These are phyloP conservation scores for Aspergillus intermedius DNA, from an alignment of 2,329 filamentous ascomycete species.

Conservation along the genomic window DNA sequence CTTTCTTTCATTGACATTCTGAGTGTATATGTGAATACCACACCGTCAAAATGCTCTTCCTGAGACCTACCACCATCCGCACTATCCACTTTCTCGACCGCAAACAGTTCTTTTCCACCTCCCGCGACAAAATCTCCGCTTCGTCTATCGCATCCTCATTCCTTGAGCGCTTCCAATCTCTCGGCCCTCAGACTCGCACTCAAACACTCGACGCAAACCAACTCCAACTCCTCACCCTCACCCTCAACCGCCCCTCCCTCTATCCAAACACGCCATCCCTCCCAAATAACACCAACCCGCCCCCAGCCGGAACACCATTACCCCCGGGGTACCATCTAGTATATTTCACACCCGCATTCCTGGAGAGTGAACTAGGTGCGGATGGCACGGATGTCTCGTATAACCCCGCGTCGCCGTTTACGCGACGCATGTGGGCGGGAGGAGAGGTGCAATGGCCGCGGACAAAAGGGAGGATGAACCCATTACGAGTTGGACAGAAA, in stretches of 20 bases:
- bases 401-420: conserved; percentile 55
- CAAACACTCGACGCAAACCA: conserved; percentile 59
- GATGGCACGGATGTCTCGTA: conserved; percentile 58
- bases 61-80: neutral
- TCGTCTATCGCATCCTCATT: conserved; percentile 34
- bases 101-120: conserved; percentile 1
- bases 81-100: neutral
- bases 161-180: conserved; percentile 36
- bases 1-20: neutral
- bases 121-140: conserved; percentile 19
- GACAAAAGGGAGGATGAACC: conserved; percentile 25
- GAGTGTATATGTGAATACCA: neutral
- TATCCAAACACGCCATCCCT: conserved; percentile 35
- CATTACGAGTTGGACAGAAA: conserved; percentile 49
- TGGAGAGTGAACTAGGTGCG: conserved; percentile 49
- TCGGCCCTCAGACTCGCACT: conserved; percentile 36
- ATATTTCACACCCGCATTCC: conserved; percentile 55
- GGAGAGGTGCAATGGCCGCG: conserved; percentile 51
- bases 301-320: conserved; percentile 41
- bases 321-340: conserved; percentile 57
- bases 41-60: neutral
- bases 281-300: conserved; percentile 31
- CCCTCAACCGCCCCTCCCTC: conserved; percentile 47
- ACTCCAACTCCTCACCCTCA: conserved; percentile 55
- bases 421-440: conserved; percentile 62